Base-by-base conservation (phyloP, 495 filamentous ascomycete species). In the Hypoxylon subgilvum region DNA sequence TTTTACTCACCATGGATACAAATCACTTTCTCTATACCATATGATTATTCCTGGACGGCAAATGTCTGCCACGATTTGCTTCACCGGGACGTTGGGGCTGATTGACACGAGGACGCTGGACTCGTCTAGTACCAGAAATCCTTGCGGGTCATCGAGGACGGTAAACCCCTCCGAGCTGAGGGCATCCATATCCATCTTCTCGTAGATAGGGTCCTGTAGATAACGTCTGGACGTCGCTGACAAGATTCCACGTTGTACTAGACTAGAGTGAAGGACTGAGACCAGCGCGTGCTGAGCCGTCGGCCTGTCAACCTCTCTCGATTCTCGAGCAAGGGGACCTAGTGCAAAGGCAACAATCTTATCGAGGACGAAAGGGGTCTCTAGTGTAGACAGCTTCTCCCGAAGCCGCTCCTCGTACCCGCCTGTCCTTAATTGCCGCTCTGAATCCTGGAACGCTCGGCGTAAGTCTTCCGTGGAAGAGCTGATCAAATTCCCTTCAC, bases 31-130 rank as follows among this genome's bases (percentile, higher is more conserved):
- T 43, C 10, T 45, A 23, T 62, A 43, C 65, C 69, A 71, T 22
- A 73, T 70, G 10, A 73, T 41, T 14, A 71, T 57, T 4, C 59
- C 54, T 17, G 69, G 71, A 44, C 67, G 52, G 30, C 62, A 61
- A 41, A 71, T 58, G 10, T 73, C 71, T n/a, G 63, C 41, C 6
- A 66, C 30, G 9, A 73, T 57, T 25, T 70, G 41, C 31, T 67
- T 61, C 1, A 74, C 62, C 4, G 67, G 61, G 6, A 70, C 42
- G 27, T 68, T 58, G 0, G 67, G 45, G 6, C 13, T n/a, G 28
- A 66, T 65, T 4, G 51, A 68, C 14, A 72, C 52, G 6, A 74
- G 57, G 4, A 69, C 21, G 1, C 61, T 69, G 12, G 36, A 40
- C 12, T 72, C 53, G 40, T 70, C 66, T 7, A 72, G 36, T 8